Evolutionary conservation across 169 alveolate species (phyloP).

Genomic region (Plasmodium fragile): DNA sequence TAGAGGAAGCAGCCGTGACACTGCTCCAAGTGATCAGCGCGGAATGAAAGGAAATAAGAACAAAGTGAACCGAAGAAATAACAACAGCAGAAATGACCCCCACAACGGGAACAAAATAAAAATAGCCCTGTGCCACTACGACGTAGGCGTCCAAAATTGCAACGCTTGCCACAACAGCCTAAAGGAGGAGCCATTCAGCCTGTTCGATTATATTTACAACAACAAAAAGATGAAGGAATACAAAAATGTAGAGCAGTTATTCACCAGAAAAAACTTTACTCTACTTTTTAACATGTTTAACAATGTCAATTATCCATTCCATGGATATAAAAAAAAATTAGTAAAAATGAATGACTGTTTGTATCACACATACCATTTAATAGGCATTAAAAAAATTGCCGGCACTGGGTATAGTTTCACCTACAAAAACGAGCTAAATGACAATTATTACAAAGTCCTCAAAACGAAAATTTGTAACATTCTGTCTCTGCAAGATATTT

Average conservation of each 20-base stretch:
- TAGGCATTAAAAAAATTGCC: constrained; percentile 62
- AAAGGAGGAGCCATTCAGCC: constrained; percentile 15
- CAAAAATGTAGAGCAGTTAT: constrained; percentile 11
- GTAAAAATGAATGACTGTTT: constrained; percentile 63
- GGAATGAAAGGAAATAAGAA: background rate
- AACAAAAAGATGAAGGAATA: constrained; percentile 71
- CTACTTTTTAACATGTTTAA: constrained; percentile 32
- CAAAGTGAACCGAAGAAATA: background rate
- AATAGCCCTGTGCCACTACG: constrained; percentile 22
- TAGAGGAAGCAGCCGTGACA: background rate
- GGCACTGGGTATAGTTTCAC: constrained; percentile 43
- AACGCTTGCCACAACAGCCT: background rate
- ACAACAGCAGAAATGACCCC: background rate
- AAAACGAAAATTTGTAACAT: constrained; percentile 59
- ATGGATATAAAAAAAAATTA: constrained; percentile 49
- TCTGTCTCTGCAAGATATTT: constrained; percentile 28
- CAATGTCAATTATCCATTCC: constrained; percentile 61
- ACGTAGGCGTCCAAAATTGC: background rate
- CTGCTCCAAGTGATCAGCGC: background rate
- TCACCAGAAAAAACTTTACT: background rate
- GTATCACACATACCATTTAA: constrained; percentile 66
- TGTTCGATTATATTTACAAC: constrained; percentile 52
- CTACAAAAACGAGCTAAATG: constrained; percentile 63
- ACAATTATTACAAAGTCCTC: constrained; percentile 64
- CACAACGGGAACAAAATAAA: constrained; percentile 32